Percentiles rank a stretch among this genome's conserved stretches.
Evolutionary conservation across 108 stramenopile species (phyloP).

Genomic region (Pseudonitzschia delicatissima): DNA sequence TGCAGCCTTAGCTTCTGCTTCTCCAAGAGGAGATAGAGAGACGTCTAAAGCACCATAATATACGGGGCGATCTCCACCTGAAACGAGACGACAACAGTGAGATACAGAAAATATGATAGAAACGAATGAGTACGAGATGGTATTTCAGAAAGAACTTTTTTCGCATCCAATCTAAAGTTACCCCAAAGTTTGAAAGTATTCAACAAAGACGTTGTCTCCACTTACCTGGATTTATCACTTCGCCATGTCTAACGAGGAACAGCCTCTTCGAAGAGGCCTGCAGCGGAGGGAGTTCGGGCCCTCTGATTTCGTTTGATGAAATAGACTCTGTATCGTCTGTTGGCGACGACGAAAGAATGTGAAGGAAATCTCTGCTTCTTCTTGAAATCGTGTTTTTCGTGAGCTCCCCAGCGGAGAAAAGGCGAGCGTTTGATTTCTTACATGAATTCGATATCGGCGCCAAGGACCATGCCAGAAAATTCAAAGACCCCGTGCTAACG

Average conservation of each 20-base stretch:
- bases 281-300: conserved; percentile 43
- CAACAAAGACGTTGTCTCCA: neutral
- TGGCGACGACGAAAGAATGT: neutral
- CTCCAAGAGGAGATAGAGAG: conserved; percentile 73
- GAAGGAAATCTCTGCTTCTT: neutral
- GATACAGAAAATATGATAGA: too few relatives aligned
- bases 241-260: conserved; percentile 85
- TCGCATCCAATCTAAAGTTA: too few relatives aligned
- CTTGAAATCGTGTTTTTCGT: neutral
- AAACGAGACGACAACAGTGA: neutral
- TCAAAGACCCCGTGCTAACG: neutral
- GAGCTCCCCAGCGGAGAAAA: too few relatives aligned
- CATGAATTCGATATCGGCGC: neutral
- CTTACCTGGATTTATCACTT: conserved; percentile 82
- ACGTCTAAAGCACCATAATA: conserved; percentile 88
- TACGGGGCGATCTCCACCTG: conserved; percentile 75
- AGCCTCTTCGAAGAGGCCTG: conserved; percentile 54
- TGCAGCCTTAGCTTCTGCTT: conserved; percentile 77
- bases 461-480: neutral
- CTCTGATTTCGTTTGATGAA: conserved; percentile 19
- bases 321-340: neutral
- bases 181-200: too few relatives aligned
- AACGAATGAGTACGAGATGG: too few relatives aligned
- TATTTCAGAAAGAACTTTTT: too few relatives aligned
- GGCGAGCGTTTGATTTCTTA: too few relatives aligned